Evolutionary conservation across 129 eudicot species (phyloP), one percentile per base, ranked within the genome.

Genomic region (Solidago caesia): DNA sequence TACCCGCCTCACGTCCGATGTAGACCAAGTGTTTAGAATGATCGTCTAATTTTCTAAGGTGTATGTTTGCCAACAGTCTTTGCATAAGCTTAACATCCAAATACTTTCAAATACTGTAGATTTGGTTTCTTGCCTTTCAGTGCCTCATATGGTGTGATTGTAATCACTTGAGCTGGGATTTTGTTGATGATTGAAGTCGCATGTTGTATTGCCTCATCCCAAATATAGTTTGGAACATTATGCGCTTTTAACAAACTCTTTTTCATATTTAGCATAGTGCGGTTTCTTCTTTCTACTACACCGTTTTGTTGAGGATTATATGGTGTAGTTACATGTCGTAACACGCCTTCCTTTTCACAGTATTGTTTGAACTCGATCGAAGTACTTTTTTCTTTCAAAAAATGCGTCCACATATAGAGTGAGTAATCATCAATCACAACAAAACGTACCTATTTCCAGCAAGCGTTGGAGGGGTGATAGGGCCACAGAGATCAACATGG

Each of bases 231-330:
- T 7, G 80, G 80, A 11, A 66, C 45, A 1, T 49, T 16, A 14
- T 49, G 67, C 4, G 73, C 72, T 41, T 76, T 75, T 41, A 75
- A 56, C 51, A 75, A 44, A 7, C 71, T 75, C 13, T 71, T 13
- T 13, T 71, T 51, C 79, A 75, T 75, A 12, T 75, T 64, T 6
- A 75, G 15, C 6, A 75, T 33, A 5, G 43, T 60, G 7, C 42
- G 65, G 7, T 60, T 60, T 27, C 65, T 25, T 8, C 65, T 60
- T 4, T 60, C 65, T 25, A 21, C 21, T 21, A 21, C 21, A 21
- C 21, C 21, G 0, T 21, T 21, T 21, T 21, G 21, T 21, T 21
- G 65, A 1, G 65, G 65, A 5, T 27, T 60, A 10, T 60, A 60
- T 2, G 65, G 65, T 4, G 65, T 26, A 5, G 65, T 60, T 27